Conservation (phyloP, 768 basidiomycete genomes). For the Suillus sp. region DNA sequence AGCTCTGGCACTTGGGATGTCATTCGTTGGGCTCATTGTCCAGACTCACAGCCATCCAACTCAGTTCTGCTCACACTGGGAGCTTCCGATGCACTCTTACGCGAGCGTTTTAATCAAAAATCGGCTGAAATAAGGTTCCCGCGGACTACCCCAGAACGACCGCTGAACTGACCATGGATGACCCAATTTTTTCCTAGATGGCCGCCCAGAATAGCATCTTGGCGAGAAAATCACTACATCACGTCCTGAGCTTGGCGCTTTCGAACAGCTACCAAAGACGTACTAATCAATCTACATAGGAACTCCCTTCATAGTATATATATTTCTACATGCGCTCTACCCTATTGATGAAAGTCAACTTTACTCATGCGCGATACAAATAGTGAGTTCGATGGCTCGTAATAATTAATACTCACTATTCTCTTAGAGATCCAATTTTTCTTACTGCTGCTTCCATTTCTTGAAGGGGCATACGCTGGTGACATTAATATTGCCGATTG, state of each 20-base stretch:
- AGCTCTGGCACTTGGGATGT: background rate
- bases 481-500: slow-evolving; percentile 18
- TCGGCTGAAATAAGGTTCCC: background rate
- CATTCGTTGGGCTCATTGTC: background rate
- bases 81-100: background rate
- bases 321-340: background rate
- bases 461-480: background rate
- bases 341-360: background rate
- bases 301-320: background rate
- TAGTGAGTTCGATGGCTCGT: background rate
- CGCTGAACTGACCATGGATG: background rate
- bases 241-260: too few relatives aligned
- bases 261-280: background rate
- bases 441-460: background rate
- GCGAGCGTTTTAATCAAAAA: background rate
- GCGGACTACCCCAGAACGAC: background rate
- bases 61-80: background rate
- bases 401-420: background rate
- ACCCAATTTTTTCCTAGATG: background rate
- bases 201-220: background rate
- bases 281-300: background rate
- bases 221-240: background rate
- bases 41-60: background rate
- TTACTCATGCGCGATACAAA: background rate
- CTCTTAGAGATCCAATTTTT: background rate